Percentiles rank a stretch among this genome's conserved stretches.
Evolutionary conservation across 176 grass and related monocot genomes (phyloP).

Genomic region (Avena eriantha): DNA sequence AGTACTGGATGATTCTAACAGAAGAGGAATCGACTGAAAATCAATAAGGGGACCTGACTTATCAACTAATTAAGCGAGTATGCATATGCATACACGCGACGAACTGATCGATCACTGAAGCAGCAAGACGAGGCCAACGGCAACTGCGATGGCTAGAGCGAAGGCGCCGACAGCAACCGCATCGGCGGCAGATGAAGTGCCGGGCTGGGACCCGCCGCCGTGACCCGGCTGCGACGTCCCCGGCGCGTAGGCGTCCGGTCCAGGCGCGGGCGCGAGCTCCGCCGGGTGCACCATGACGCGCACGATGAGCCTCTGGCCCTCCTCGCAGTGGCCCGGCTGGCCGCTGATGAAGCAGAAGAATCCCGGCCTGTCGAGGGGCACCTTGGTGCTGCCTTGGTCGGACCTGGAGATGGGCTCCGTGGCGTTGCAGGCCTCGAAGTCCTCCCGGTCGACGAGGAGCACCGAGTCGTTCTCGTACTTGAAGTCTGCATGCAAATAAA

Average conservation of each 20-base stretch:
- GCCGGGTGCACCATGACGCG: conserved; percentile 64
- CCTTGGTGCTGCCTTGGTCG: conserved; percentile 53
- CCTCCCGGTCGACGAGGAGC: conserved; percentile 54
- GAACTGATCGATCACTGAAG: conserved; percentile 14
- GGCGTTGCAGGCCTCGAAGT: conserved; percentile 64
- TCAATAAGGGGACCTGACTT: background rate
- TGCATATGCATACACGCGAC: background rate
- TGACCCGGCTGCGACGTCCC: background rate
- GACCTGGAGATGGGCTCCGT: conserved; percentile 49
- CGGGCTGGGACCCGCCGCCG: background rate
- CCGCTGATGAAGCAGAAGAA: conserved; percentile 92
- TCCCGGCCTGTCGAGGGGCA: conserved; percentile 62
- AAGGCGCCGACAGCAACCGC: background rate
- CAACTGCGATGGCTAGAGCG: background rate
- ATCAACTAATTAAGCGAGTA: background rate
- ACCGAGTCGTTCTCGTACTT: conserved; percentile 81
- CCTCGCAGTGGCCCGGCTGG: conserved; percentile 64
- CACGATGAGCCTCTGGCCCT: conserved; percentile 71
- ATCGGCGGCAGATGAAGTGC: background rate
- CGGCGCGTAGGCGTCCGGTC: background rate
- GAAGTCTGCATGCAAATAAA: conserved; percentile 54
- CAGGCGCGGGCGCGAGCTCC: background rate
- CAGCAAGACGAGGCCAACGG: background rate
- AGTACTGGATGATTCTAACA: background rate
- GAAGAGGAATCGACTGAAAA: background rate